Percentiles rank a stretch among this genome's conserved stretches.
These are phyloP conservation scores for Didymella glomerata DNA, from an alignment of 2,329 filamentous ascomycete genomes.

Conservation along the genomic window DNA sequence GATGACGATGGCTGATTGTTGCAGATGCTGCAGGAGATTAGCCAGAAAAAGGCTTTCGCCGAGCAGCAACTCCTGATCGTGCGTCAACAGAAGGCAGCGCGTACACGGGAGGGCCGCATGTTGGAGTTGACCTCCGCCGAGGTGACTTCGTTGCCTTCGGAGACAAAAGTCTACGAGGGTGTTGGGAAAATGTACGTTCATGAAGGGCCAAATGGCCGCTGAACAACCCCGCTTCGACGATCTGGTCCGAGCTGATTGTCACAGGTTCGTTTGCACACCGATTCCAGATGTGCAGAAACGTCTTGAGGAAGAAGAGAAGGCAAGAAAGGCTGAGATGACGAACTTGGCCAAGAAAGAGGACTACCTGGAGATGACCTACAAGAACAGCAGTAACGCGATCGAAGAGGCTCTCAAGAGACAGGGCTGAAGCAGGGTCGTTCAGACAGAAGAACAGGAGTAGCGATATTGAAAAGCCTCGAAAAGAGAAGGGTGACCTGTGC, in stretches of 20 bases:
- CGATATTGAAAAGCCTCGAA: not conserved
- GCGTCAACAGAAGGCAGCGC: constrained; percentile 81
- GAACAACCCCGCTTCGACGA: constrained; percentile 13
- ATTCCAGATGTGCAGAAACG: constrained; percentile 77
- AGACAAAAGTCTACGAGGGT: constrained; percentile 89
- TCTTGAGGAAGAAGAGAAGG: constrained; percentile 76
- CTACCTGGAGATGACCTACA: constrained; percentile 93
- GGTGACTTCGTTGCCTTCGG: constrained; percentile 75
- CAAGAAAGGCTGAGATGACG: constrained; percentile 78
- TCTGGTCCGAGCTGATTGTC: not conserved
- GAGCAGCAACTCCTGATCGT: constrained; percentile 92
- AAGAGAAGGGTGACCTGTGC: not conserved
- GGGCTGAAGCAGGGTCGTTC: not conserved
- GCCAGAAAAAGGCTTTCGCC: constrained; percentile 84
- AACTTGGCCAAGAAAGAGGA: constrained; percentile 87
- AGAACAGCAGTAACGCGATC: constrained; percentile 91
- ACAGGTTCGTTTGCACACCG: constrained; percentile 86
- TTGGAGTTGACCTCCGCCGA: constrained; percentile 87
- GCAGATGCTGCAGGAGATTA: constrained; percentile 91
- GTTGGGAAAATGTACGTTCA: constrained; percentile 87
- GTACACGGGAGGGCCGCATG: constrained; percentile 88
- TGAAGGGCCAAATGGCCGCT: not conserved
- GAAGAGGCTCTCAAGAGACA: constrained; percentile 78
- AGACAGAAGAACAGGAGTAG: not conserved
- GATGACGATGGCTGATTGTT: not conserved